Evolutionary conservation across 495 filamentous ascomycete species (phyloP).

Genomic region (Penicillium nucicola): DNA sequence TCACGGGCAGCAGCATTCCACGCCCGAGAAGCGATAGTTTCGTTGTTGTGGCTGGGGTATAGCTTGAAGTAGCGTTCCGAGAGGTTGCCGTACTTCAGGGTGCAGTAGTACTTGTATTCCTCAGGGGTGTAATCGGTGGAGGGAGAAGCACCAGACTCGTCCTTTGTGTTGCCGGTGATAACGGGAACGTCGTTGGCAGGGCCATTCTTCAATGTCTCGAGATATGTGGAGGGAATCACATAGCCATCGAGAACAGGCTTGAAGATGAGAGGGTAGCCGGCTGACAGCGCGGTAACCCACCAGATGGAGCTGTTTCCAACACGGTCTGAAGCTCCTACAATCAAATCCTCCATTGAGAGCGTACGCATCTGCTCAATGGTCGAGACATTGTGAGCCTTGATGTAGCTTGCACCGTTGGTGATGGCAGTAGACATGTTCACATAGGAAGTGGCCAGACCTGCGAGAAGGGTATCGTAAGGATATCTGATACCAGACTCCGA

Average conservation of each 20-base stretch:
- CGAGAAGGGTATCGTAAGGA: conserved; percentile 25
- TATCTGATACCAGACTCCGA: conserved; percentile 27
- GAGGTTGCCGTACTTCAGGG: conserved; percentile 24
- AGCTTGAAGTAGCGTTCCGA: conserved; percentile 20
- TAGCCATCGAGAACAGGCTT: conserved; percentile 29
- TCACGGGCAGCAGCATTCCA: conserved; percentile 30
- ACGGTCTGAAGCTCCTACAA: conserved; percentile 19
- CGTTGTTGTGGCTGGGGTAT: conserved; percentile 19
- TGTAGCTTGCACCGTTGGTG: conserved; percentile 20
- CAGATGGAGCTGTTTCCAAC: conserved; percentile 21
- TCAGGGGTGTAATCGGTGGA: conserved; percentile 19
- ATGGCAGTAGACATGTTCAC: conserved; percentile 23
- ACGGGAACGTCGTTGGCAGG: conserved; percentile 37
- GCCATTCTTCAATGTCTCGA: conserved; percentile 21
- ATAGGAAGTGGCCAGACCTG: conserved; percentile 27
- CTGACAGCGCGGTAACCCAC: conserved; percentile 25
- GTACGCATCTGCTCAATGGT: conserved; percentile 25
- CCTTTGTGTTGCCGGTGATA: conserved; percentile 30
- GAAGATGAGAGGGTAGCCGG: conserved; percentile 25
- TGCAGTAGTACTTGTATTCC: conserved; percentile 21
- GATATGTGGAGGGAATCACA: conserved; percentile 24
- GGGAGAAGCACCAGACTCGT: conserved; percentile 25
- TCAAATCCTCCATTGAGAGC: conserved; percentile 21
- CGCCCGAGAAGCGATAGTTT: conserved; percentile 16
- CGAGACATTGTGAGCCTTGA: conserved; percentile 21